These are phyloP conservation scores for Penicillium sp. DNA, from an alignment of 2,329 filamentous ascomycete species.

Conservation along the genomic window DNA sequence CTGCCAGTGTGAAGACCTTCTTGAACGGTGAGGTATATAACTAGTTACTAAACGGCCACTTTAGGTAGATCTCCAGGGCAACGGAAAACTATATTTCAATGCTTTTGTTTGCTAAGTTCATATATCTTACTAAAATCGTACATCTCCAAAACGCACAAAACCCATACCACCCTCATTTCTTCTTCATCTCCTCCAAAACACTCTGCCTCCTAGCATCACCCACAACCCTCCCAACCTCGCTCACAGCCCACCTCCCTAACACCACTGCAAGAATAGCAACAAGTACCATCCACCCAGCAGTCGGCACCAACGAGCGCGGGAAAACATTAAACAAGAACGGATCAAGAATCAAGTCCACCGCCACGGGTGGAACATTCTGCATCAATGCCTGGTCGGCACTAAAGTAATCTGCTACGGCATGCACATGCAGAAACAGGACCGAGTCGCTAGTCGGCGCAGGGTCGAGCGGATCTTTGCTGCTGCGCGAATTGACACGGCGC, in stretches of 20 bases:
- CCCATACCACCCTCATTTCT: constrained; percentile 5
- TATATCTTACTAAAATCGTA: not conserved
- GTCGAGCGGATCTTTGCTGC: constrained; percentile 8
- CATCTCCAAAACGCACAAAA: not conserved
- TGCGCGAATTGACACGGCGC: not conserved
- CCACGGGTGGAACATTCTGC: constrained; percentile 69
- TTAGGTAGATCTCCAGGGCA: not conserved
- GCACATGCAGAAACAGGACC: constrained; percentile 69
- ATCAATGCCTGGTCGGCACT: constrained; percentile 73
- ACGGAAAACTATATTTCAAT: not conserved
- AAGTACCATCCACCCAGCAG: constrained; percentile 64
- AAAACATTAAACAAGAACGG: constrained; percentile 78
- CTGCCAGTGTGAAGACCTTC: too few relatives aligned
- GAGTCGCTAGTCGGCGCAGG: constrained; percentile 44
- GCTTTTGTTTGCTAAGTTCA: not conserved
- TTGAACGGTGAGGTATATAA: not conserved
- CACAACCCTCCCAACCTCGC: constrained; percentile 28
- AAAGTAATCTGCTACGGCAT: constrained; percentile 81
- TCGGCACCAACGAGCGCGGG: constrained; percentile 73
- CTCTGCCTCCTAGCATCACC: constrained; percentile 19
- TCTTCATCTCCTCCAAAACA: constrained; percentile 23
- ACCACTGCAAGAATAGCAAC: constrained; percentile 58
- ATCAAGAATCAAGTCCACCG: constrained; percentile 80
- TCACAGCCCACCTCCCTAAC: constrained; percentile 35
- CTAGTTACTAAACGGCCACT: too few relatives aligned